These are phyloP conservation scores for Spinacia oleracea DNA, from an alignment of 179 eudicot genomes.

Conservation along the genomic window DNA sequence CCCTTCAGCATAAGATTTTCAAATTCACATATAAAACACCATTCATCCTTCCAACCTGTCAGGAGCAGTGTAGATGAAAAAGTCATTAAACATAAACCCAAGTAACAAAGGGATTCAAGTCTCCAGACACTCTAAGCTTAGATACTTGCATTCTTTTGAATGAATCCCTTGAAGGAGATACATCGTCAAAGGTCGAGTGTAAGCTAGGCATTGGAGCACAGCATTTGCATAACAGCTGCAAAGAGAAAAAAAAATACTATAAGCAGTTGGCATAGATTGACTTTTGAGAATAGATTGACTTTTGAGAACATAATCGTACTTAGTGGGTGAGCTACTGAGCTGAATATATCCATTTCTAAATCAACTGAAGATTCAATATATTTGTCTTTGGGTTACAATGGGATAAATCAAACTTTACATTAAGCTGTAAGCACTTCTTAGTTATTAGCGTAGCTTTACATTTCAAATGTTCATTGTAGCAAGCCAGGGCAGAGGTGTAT, in stretches of 20 bases:
- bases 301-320: neutral
- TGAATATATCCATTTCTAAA: neutral
- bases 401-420: neutral
- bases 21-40: conserved; percentile 96
- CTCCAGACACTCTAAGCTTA: neutral
- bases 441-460: neutral
- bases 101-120: conserved; percentile 9
- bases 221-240: conserved; percentile 98
- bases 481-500: neutral
- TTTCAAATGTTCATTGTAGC: neutral
- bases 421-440: neutral
- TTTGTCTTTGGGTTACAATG: neutral
- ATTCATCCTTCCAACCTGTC: conserved; percentile 63
- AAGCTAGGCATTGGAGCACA: conserved; percentile 90
- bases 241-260: conserved; percentile 11
- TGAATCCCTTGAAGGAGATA: conserved; percentile 84
- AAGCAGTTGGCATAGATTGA: neutral
- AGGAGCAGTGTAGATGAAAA: conserved; percentile 14
- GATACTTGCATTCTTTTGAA: conserved; percentile 65
- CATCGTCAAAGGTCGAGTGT: conserved; percentile 77
- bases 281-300: neutral
- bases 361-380: neutral
- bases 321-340: neutral
- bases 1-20: conserved; percentile 59
- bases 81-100: conserved; percentile 16